Evolutionary conservation across 2,329 filamentous ascomycete genomes (phyloP), one percentile per base, ranked within the genome.

Genomic region (Beauveria sp.): DNA sequence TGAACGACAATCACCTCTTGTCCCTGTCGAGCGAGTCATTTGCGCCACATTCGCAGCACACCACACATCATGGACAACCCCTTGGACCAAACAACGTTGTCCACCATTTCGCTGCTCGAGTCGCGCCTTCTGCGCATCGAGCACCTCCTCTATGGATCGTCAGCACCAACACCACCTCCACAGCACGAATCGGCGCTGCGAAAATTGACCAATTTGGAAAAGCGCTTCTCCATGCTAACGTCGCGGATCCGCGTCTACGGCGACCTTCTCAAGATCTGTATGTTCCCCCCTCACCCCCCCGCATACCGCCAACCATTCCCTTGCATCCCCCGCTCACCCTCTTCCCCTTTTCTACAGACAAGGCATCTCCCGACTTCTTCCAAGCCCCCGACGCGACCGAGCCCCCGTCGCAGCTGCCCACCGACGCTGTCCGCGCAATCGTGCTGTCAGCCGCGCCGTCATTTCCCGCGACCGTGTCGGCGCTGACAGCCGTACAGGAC

Each of bases 251-350:
- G 82, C 55, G 81, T 84, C 60, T 86, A 86, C 65, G 78, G 77
- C 30, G 83, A 86, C 66, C 75, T 87, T 7, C 74, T 87, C 43
- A 82, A 81, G 67, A 83, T 86, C 28, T 85, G 84, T 86, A 78
- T 24, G 81, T 69, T 57, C 12, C 28, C 45, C 34, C n/a, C n/a
- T n/a, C n/a, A n/a, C n/a, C n/a, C 14, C 18, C 5, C 43, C 20
- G 42, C 42, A 43, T 12, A 38, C 34, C 12, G 34, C 34, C 34
- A 43, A n/a, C 22, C 24, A 24, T 24, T 14, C 28, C n/a, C n/a
- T 16, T 26, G 4, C 22, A 9, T 1, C 5, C 52, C 5, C 24
- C 20, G 18, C 53, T 22, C 3, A 46, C 14, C 24, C 43, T 28
- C 7, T 24, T n/a, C 28, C 40, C 16, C 28, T 45, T 1, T 40